Evolutionary conservation across 2,329 filamentous ascomycete species (phyloP), one percentile per base, ranked within the genome.

Genomic region (Talaromyces piceae): DNA sequence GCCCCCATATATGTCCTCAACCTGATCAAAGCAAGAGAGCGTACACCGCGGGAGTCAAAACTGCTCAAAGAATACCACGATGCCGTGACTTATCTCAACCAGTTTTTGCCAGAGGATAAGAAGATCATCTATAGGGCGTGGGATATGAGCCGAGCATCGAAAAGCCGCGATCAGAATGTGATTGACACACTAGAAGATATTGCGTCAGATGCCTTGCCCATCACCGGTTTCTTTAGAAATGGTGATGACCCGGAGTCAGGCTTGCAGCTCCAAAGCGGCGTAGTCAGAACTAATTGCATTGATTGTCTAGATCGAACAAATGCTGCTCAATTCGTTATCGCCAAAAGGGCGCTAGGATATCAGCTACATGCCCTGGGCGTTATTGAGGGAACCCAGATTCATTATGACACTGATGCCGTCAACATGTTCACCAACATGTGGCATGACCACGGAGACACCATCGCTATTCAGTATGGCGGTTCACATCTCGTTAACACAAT

Each of bases 381-480:
- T 26, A 84, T 97, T 25, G 81, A 84, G 52, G 80, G 86, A 31
- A 86, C 86, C 1, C 82, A 80, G 1, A 81, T 98, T 47, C 86
- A 91, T 53, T 98, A 95, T 63, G 93, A 98, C 61, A 95, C 90
- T 0, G 93, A 98, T 70, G 90, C 89, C 2, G 87, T 96, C 52
- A 95, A 97, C 60, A 80, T 96, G 8, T 96, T 98, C 61, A 97
- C 93, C 1, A 88, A 95, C 62, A 97, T 98, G 91, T 95, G 91
- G 72, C 91, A 97, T 67, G 90, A 95, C 59, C 93, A 98, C 64
- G 93, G 93, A 52, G 93, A 98, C 67, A 96, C 91, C 3, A 97
- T 98, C 62, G 93, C 93, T 1, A 87, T 97, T 49, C 93, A 98
- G 66, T 98, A 98, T 61, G 93, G 93, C 51, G 93, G 93, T 8